Evolutionary conservation across 192 early-diverging fungal species (phyloP).

Genomic region (Coemansia sp.): DNA sequence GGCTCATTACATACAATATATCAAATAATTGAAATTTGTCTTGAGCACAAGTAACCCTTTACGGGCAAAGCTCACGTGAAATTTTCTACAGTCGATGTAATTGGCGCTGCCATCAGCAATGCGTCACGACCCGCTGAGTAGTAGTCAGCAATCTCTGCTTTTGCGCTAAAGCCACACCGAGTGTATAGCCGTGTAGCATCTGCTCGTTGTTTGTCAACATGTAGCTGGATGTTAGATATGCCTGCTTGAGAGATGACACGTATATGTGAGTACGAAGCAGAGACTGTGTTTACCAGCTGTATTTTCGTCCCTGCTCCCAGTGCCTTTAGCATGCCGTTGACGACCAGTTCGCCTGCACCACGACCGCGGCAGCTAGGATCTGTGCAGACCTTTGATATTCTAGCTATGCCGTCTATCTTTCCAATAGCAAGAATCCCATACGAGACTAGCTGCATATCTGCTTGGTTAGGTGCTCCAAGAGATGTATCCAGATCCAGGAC

Average conservation of each 20-base stretch:
- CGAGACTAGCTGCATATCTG: background rate
- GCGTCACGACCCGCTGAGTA: constrained; percentile 19
- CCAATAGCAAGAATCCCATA: constrained; percentile 17
- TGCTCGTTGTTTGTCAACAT: constrained; percentile 15
- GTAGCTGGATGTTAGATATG: constrained; percentile 10
- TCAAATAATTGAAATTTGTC: no score
- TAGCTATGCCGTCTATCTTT: constrained; percentile 14
- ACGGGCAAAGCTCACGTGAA: no score
- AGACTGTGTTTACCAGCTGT: no score
- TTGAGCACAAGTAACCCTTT: no score
- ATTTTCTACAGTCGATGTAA: no score
- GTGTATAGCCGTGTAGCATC: constrained; percentile 17
- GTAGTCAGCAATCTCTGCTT: constrained; percentile 13
- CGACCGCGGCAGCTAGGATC: constrained; percentile 7
- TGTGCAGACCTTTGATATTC: constrained; percentile 23
- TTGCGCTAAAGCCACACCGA: constrained; percentile 10
- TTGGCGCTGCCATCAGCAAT: constrained; percentile 5
- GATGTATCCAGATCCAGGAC: background rate
- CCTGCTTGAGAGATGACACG: background rate
- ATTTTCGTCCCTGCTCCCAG: background rate
- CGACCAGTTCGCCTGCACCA: constrained; percentile 15
- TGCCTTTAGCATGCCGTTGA: constrained; percentile 12
- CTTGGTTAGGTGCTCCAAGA: background rate
- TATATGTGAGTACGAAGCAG: background rate
- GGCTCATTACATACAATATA: no score